phyloP scores from a whole-genome alignment of 78 protist species.

The Isochrysis galbana region DNA sequence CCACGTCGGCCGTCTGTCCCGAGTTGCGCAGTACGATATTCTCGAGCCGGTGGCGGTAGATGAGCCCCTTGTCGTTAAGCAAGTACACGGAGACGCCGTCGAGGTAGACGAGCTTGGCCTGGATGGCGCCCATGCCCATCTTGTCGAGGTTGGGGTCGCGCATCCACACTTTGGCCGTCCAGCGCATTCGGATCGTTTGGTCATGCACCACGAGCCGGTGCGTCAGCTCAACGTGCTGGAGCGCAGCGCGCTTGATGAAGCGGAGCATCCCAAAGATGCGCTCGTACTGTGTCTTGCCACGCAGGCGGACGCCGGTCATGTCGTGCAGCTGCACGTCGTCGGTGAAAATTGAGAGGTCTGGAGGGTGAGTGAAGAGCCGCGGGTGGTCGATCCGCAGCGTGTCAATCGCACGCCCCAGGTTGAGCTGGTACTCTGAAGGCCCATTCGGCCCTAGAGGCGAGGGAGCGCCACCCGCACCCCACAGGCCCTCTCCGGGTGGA shows the following conservation, averaged over 20 bases:
- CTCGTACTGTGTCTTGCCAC: neutral
- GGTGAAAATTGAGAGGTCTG: neutral
- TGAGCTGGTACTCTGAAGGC: neutral
- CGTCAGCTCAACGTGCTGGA: neutral
- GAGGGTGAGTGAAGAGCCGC: neutral
- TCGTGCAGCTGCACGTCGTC: neutral
- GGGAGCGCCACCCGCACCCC: too few species aligned
- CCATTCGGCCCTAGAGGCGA: neutral
- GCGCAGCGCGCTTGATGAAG: neutral
- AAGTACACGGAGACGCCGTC: neutral
- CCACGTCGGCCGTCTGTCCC: neutral
- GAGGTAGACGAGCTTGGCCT: neutral
- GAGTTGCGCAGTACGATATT: neutral
- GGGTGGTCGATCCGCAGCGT: neutral
- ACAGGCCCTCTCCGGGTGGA: too few species aligned
- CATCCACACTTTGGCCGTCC: neutral
- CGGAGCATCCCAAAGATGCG: neutral
- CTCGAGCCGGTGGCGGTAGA: neutral
- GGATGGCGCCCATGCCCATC: neutral
- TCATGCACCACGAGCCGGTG: neutral
- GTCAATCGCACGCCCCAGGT: neutral
- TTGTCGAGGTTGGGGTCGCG: neutral
- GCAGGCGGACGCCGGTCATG: neutral
- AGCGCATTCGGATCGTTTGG: neutral
- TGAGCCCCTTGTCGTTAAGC: neutral